These are phyloP conservation scores for Tetrapisispora iriomotensis DNA, from an alignment of 805 yeast genomes.

Conservation along the genomic window DNA sequence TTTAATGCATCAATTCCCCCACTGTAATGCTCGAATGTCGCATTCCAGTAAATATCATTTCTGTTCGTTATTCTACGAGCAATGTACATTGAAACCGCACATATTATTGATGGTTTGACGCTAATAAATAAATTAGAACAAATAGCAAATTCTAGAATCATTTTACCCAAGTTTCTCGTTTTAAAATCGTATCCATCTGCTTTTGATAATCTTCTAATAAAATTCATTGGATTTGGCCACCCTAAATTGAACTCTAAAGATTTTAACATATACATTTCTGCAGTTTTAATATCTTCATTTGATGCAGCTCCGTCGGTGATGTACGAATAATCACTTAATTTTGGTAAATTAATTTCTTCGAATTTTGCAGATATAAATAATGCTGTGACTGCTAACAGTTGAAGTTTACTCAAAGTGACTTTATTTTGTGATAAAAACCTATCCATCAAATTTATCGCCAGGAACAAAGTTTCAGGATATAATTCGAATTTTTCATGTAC, in stretches of 20 bases:
- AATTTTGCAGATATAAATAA: slow-evolving; percentile 88
- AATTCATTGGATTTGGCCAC: slow-evolving; percentile 85
- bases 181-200: slow-evolving; percentile 83
- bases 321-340: slow-evolving; percentile 73
- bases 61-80: slow-evolving; percentile 37
- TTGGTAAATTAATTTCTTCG: slow-evolving; percentile 84
- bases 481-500: slow-evolving; percentile 77
- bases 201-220: slow-evolving; percentile 74
- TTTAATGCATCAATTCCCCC: slow-evolving; percentile 18
- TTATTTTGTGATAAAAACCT: slow-evolving; percentile 66
- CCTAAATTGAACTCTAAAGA: slow-evolving; percentile 64
- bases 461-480: slow-evolving; percentile 73
- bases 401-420: slow-evolving; percentile 70
- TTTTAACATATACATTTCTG: slow-evolving; percentile 70
- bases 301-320: slow-evolving; percentile 81
- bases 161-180: slow-evolving; percentile 79
- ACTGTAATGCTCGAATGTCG: slow-evolving; percentile 17
- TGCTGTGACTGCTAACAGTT: slow-evolving; percentile 76
- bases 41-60: slow-evolving; percentile 16
- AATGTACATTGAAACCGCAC: slow-evolving; percentile 84
- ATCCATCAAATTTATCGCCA: slow-evolving; percentile 81
- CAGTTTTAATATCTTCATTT: slow-evolving; percentile 72
- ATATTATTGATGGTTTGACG: slow-evolving; percentile 64
- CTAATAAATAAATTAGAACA: slow-evolving; percentile 71
- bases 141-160: slow-evolving; percentile 65